phyloP scores from a whole-genome alignment of 108 stramenopile genomes.

The Pelagomonas calceolata region DNA sequence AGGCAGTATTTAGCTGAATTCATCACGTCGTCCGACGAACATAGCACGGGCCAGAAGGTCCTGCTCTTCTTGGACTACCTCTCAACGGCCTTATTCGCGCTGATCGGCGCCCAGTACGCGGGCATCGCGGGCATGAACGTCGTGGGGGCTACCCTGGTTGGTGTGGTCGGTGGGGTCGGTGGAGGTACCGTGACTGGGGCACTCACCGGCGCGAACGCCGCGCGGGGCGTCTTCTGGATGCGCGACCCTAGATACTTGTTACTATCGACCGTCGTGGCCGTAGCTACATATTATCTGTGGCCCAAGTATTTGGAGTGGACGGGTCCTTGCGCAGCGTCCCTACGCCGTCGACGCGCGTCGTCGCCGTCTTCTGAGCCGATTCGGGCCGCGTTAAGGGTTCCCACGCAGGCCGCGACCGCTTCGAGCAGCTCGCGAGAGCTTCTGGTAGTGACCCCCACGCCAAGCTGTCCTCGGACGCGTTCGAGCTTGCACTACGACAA shows the following conservation, averaged over 20 bases:
- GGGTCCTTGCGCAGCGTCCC: background rate
- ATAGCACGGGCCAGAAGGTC: background rate
- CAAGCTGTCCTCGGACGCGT: background rate
- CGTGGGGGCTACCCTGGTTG: constrained; percentile 1
- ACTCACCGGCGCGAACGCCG: background rate
- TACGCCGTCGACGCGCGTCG: background rate
- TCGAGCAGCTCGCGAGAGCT: background rate
- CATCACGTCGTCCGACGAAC: background rate
- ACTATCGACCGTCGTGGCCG: background rate
- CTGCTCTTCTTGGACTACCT: background rate
- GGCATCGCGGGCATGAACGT: constrained; percentile 10
- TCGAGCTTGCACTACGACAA: background rate
- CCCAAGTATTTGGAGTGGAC: background rate
- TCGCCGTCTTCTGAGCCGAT: background rate
- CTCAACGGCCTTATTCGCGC: constrained; percentile 1
- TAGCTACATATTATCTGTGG: background rate
- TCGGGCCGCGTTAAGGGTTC: background rate
- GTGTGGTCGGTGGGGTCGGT: background rate
- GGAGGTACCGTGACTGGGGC: constrained; percentile 5
- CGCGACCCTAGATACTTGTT: constrained; percentile 1
- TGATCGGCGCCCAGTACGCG: background rate
- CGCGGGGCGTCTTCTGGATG: constrained; percentile 8
- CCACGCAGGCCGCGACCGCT: background rate
- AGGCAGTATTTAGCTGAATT: background rate
- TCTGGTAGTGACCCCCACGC: background rate